Percentiles rank a stretch among this genome's conserved stretches.
Evolutionary conservation across 2,329 filamentous ascomycete genomes (phyloP).

Genomic region (Ophiobolus disseminans): DNA sequence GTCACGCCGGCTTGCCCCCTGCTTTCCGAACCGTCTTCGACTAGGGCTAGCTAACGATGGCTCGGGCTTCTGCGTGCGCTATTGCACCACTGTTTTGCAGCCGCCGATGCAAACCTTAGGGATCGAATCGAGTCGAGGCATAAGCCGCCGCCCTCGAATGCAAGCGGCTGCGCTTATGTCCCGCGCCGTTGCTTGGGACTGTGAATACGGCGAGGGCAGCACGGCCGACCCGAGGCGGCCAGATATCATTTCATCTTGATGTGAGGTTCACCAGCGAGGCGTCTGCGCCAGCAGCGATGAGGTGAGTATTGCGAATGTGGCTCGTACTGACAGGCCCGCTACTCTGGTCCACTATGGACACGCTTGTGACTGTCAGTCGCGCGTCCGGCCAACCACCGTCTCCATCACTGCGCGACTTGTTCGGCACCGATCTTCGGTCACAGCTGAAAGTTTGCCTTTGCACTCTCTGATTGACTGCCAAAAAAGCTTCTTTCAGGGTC

Average conservation of each 20-base stretch:
- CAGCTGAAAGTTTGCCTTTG: constrained; percentile 21
- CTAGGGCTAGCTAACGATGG: constrained; percentile 30
- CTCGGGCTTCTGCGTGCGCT: constrained; percentile 26
- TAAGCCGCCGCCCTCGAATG: constrained; percentile 23
- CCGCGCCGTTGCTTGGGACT: constrained; percentile 7
- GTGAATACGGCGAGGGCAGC: not conserved
- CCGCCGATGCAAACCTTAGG: constrained; percentile 28
- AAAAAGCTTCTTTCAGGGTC: constrained; percentile 26
- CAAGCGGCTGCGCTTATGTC: constrained; percentile 22
- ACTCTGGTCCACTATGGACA: constrained; percentile 31
- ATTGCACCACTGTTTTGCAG: constrained; percentile 37
- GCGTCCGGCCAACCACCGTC: constrained; percentile 34
- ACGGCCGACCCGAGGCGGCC: not conserved
- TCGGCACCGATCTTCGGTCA: constrained; percentile 22
- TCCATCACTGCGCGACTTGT: constrained; percentile 21
- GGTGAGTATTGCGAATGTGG: constrained; percentile 37
- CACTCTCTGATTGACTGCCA: constrained; percentile 11
- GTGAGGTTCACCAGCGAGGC: constrained; percentile 8
- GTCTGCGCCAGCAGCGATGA: constrained; percentile 16
- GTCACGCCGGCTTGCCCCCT: constrained; percentile 33
- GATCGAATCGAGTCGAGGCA: constrained; percentile 27
- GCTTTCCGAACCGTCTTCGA: constrained; percentile 38
- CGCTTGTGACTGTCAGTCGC: constrained; percentile 44
- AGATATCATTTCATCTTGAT: not conserved
- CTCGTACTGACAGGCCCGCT: constrained; percentile 42